Percentiles rank a stretch among this genome's conserved stretches.
Evolutionary conservation across 768 basidiomycete species (phyloP).

Genomic region (Russula vinacea): DNA sequence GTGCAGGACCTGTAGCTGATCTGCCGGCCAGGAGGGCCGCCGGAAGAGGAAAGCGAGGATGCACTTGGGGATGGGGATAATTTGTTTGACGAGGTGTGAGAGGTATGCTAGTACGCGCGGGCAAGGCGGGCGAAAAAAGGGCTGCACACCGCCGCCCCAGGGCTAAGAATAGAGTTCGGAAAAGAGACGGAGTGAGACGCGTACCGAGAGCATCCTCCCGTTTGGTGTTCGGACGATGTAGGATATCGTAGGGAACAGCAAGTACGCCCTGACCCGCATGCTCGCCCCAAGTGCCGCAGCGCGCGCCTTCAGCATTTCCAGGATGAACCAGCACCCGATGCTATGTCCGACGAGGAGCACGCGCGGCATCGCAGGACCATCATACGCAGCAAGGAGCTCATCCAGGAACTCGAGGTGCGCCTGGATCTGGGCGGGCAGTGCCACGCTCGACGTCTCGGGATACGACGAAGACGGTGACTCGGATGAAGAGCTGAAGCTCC

Average conservation of each 20-base stretch:
- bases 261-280: slow-evolving; percentile 42
- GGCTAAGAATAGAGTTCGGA: background rate
- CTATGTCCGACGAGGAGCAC: slow-evolving; percentile 62
- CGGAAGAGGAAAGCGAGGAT: slow-evolving; percentile 40
- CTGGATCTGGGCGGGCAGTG: slow-evolving; percentile 20
- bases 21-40: slow-evolving; percentile 50
- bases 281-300: slow-evolving; percentile 38
- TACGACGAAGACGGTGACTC: slow-evolving; percentile 59
- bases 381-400: slow-evolving; percentile 59
- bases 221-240: slow-evolving; percentile 64
- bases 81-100: slow-evolving; percentile 42
- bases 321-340: slow-evolving; percentile 65
- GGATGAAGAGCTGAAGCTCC: too few species aligned
- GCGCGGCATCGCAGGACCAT: slow-evolving; percentile 39
- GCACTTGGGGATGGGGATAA: slow-evolving; percentile 36
- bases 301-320: slow-evolving; percentile 57
- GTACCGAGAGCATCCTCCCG: slow-evolving; percentile 55
- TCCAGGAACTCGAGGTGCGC: slow-evolving; percentile 41
- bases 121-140: slow-evolving; percentile 47
- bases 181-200: slow-evolving; percentile 34
- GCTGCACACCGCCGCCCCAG: too few species aligned
- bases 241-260: slow-evolving; percentile 70
- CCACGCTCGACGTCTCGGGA: slow-evolving; percentile 9
- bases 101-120: slow-evolving; percentile 45
- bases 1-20: slow-evolving; percentile 46